Evolutionary conservation across 148 eudicot species (phyloP), one percentile per base, ranked within the genome.

Genomic region (Camellia granthamiana): DNA sequence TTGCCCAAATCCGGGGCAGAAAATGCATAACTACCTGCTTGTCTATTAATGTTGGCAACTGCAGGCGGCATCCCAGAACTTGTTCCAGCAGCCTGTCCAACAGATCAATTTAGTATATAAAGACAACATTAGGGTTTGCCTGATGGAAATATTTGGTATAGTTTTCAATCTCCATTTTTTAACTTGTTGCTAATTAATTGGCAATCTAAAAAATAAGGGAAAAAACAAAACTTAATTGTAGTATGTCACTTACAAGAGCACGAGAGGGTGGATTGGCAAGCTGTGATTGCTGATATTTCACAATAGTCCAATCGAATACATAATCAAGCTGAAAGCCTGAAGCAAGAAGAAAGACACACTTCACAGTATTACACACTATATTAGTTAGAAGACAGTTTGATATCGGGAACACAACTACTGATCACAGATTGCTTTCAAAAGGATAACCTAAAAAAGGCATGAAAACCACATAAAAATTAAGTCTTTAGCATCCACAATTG

Each of bases 191-290:
- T 7, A 61, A 3, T 9, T 7, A 61, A 3, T 9, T 15, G 64
- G 19, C 6, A 61, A 61, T 9, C 19, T 16, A 23, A 30, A 64
- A 8, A 72, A 74, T 76, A 75, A 76, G 51, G 7, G 52, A 30
- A 30, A 30, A 30, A 30, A 30, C 38, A 30, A 30, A 30, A 49
- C 7, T 49, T 38, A 21, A 79, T 2, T 18, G 72, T 43, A 70
- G 7, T 16, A 55, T 61, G 43, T 70, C 72, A 75, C 95, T 88
- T 83, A 95, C 99, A 79, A 90, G 89, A 84, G 89, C 86, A 79
- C 94, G 92, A 61, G 97, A 90, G 44, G 93, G 95, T 3, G 93
- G 91, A 79, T 83, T 83, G 43, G 99, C 92, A 84, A 95, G 91
- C 78, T 85, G 91, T 21, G 91, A 83, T 80, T 87, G 91, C 83